Evolutionary conservation across 1,284 basidiomycete genomes (phyloP).

Genomic region (Rhodotorula sp.): DNA sequence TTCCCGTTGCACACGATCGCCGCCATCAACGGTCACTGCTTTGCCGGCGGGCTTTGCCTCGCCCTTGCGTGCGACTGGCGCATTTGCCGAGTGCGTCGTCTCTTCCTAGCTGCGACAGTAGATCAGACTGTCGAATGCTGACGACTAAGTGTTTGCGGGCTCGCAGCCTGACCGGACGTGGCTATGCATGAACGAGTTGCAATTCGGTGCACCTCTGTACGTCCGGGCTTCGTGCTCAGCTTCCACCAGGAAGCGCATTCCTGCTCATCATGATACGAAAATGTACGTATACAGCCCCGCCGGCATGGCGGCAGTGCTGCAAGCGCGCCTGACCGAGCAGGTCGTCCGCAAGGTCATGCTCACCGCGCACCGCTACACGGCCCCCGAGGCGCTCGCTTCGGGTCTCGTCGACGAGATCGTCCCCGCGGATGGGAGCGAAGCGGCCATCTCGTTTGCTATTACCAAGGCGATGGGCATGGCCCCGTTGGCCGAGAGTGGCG

Average conservation of each 20-base stretch:
- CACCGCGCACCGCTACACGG: constrained; percentile 31
- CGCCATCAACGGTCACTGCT: constrained; percentile 46
- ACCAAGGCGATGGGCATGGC: constrained; percentile 11
- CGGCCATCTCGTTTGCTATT: constrained; percentile 23
- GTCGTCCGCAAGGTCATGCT: constrained; percentile 25
- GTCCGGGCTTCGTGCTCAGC: not conserved
- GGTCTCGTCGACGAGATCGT: constrained; percentile 36
- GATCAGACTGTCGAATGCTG: too few relatives aligned
- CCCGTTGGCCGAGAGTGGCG: constrained; percentile 19
- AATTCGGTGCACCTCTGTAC: constrained; percentile 23
- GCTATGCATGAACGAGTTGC: constrained; percentile 41
- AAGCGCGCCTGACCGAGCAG: constrained; percentile 16
- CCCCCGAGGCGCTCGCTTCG: constrained; percentile 26
- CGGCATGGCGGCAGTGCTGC: constrained; percentile 33
- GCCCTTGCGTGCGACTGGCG: constrained; percentile 43
- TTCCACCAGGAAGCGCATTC: not conserved
- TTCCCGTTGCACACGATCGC: constrained; percentile 45
- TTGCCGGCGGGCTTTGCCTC: constrained; percentile 44
- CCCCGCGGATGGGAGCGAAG: constrained; percentile 13
- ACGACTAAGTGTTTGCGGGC: too few relatives aligned
- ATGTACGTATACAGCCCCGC: constrained; percentile 12
- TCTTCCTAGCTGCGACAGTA: not conserved
- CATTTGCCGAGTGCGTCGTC: constrained; percentile 34
- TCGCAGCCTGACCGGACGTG: constrained; percentile 35
- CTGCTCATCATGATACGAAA: not conserved